Conservation (phyloP, 352 stramenopile genomes). For the Phytophthora ohioensis region DNA sequence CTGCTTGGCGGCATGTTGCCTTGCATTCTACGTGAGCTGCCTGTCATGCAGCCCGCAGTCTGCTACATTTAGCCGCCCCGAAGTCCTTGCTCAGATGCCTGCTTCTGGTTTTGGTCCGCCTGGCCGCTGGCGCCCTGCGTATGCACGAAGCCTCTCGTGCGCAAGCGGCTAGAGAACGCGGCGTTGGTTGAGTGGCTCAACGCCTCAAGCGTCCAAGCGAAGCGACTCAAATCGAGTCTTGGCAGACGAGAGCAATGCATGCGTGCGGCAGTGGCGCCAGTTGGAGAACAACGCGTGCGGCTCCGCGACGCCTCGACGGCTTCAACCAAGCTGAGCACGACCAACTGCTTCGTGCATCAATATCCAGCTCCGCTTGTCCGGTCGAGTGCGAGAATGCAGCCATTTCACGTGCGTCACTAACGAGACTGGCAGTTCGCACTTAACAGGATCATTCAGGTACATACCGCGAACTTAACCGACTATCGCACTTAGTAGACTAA, state of each 20-base stretch:
- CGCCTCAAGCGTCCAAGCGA: not conserved
- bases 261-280: conserved; percentile 21
- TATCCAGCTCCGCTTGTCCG: conserved; percentile 8
- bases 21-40: too few species aligned
- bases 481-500: conserved; percentile 1
- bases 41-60: too few species aligned
- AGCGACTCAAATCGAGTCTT: not conserved
- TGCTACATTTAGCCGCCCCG: not conserved
- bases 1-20: too few species aligned
- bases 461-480: not conserved
- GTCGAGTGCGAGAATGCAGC: not conserved
- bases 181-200: not conserved
- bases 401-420: conserved; percentile 13
- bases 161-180: conserved; percentile 22
- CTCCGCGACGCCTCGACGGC: conserved; percentile 14
- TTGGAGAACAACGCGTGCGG: not conserved
- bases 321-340: conserved; percentile 6
- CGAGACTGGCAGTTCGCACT: conserved; percentile 4
- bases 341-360: conserved; percentile 3
- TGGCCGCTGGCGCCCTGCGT: conserved; percentile 18
- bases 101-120: conserved; percentile 14
- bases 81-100: not conserved
- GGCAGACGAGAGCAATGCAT: conserved; percentile 17
- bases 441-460: not conserved
- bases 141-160: conserved; percentile 21